Percentiles rank a stretch among this genome's conserved stretches.
Conservation (phyloP, 441 rosid genomes). For the Cnidoscolus chayamansa region DNA sequence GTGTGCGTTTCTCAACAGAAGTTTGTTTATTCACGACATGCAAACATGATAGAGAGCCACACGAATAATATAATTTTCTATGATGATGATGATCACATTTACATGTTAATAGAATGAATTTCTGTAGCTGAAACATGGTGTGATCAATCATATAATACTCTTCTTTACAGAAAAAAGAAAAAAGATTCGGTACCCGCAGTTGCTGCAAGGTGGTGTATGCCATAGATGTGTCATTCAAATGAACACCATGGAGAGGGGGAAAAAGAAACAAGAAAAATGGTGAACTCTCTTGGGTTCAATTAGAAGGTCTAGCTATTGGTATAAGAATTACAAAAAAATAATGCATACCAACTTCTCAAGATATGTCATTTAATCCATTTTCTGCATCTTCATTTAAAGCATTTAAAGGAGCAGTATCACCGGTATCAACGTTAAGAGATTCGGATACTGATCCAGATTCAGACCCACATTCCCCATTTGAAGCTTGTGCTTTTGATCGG, state of each 20-base stretch:
- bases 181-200: neutral
- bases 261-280: neutral
- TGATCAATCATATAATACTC: neutral
- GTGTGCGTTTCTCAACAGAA: too few species aligned
- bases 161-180: conserved; percentile 2
- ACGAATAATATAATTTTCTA: neutral
- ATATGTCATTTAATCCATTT: conserved; percentile 17
- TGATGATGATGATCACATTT: neutral
- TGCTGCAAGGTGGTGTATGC: neutral
- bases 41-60: neutral
- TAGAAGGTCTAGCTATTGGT: conserved; percentile 35
- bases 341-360: conserved; percentile 19
- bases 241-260: neutral
- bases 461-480: conserved; percentile 25
- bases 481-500: conserved; percentile 26
- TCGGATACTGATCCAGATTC: conserved; percentile 28
- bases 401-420: conserved; percentile 19
- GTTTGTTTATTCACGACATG: too few species aligned
- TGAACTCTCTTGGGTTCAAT: conserved; percentile 20
- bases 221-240: neutral
- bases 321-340: neutral
- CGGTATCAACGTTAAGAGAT: neutral
- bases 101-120: too few species aligned
- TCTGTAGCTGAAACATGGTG: neutral
- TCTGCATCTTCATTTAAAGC: conserved; percentile 28